phyloP scores from a whole-genome alignment of 73 alveolate genomes.

The Paramecium primaurelia region DNA sequence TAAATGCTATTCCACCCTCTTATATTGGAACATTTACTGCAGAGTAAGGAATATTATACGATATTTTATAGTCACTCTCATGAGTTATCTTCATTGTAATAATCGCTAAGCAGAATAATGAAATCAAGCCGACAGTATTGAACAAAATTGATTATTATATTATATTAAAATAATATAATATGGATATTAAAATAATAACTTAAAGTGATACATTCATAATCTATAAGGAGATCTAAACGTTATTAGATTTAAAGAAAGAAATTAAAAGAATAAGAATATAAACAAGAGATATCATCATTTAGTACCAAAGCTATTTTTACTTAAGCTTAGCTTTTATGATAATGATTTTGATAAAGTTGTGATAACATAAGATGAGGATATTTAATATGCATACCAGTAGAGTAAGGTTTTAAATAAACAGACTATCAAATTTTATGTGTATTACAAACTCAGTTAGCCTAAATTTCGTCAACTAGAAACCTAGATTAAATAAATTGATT shows the following conservation, averaged over 20 bases:
- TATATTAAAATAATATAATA: background rate
- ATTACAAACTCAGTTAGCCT: background rate
- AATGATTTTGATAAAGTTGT: background rate
- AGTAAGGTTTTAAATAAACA: background rate
- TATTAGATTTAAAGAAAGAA: background rate
- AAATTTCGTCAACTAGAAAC: background rate
- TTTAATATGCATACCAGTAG: background rate
- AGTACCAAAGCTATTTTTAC: background rate
- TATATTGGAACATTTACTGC: background rate
- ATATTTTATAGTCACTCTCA: background rate
- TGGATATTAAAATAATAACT: background rate
- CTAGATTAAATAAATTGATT: background rate
- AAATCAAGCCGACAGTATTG: slow-evolving; percentile 6
- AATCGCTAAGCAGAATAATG: background rate
- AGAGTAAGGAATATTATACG: background rate
- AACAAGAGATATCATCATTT: background rate
- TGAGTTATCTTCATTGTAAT: background rate
- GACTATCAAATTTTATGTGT: background rate
- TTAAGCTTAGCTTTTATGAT: slow-evolving; percentile 15
- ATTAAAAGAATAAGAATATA: background rate
- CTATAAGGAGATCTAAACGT: background rate
- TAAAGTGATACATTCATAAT: background rate
- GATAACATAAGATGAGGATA: background rate
- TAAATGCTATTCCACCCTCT: slow-evolving; percentile 3
- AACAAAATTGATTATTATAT: background rate